Evolutionary conservation across 2,329 filamentous ascomycete species (phyloP), one percentile per base, ranked within the genome.

Genomic region (Alternaria infectoria): DNA sequence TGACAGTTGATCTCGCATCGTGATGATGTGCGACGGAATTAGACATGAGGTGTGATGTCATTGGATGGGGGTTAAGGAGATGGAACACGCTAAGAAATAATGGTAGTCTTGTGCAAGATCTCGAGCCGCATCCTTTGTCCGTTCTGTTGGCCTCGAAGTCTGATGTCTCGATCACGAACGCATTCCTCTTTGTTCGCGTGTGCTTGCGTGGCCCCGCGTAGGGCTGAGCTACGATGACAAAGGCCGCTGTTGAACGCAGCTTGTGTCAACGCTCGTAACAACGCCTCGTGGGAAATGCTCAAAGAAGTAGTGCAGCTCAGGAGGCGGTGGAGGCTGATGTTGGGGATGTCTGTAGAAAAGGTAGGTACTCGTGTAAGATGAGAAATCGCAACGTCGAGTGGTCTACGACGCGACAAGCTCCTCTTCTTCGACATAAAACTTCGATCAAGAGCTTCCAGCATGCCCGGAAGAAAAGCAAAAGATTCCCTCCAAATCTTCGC

Each of bases 401-500:
- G 49, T 2, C 15, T 28, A 51, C 12, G 21, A 4, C 8, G 6
- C 28, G 9, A 15, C 15, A 2, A 32, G 2, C 17, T 28, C 19
- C 21, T 3, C 5, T 8, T 21, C 6, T n/a, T 6, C 1, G 28
- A 15, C 12, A 40, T 13, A n/a, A 9, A 7, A 4, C 0, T 1
- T 3, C 3, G 7, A 8, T 8, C 12, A 15, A 43, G 23, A 4
- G n/a, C 9, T 5, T 5, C 10, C 17, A 36, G n/a, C 2, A 45
- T 43, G 45, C n/a, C 21, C n/a, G 13, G 36, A 5, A 6, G 8
- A 17, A 26, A 25, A 11, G 40, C 52, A 9, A 45, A 32, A 4
- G 36, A 15, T 7, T 32, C 65, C 28, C 58, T 72, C 3, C 66
- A 69, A 15, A 81, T 83, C 54, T 72, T 74, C 17, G 74, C 81